phyloP scores from a whole-genome alignment of 441 rosid species.

The Euphorbia corollata region DNA sequence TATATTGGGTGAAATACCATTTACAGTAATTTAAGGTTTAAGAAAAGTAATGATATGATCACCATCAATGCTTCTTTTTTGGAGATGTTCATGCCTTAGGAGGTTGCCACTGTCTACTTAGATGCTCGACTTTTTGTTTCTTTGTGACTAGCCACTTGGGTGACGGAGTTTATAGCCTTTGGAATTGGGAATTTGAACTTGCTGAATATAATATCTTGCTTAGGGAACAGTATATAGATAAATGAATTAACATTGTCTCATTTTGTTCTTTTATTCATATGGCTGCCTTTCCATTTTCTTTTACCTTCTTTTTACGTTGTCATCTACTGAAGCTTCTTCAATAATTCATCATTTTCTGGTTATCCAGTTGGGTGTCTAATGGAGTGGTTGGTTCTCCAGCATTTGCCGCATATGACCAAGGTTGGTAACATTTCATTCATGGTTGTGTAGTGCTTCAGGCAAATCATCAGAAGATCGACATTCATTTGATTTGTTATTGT shows the following conservation, averaged over 20 bases:
- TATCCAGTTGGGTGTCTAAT: conserved; percentile 83
- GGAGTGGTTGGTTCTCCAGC: conserved; percentile 99
- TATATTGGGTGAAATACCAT: neutral
- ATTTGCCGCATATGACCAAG: conserved; percentile 97
- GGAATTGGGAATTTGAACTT: neutral
- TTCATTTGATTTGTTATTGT: conserved; percentile 15
- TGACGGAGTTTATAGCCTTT: neutral
- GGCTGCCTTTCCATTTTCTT: neutral
- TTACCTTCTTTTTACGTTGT: neutral
- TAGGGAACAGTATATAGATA: neutral
- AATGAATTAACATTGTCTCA: neutral
- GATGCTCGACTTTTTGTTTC: neutral
- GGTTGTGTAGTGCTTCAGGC: conserved; percentile 5
- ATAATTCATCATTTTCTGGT: neutral
- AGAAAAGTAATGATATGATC: neutral
- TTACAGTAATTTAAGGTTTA: neutral
- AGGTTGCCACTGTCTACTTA: neutral
- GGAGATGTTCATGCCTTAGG: neutral
- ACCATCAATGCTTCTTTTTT: neutral
- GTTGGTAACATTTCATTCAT: conserved; percentile 30
- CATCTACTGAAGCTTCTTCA: neutral
- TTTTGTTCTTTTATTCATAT: neutral
- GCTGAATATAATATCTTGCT: neutral
- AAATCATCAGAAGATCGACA: conserved; percentile 5
- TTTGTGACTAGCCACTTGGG: neutral